Evolutionary conservation across 2,329 filamentous ascomycete genomes (phyloP).

Genomic region (Aspergillus felis): DNA sequence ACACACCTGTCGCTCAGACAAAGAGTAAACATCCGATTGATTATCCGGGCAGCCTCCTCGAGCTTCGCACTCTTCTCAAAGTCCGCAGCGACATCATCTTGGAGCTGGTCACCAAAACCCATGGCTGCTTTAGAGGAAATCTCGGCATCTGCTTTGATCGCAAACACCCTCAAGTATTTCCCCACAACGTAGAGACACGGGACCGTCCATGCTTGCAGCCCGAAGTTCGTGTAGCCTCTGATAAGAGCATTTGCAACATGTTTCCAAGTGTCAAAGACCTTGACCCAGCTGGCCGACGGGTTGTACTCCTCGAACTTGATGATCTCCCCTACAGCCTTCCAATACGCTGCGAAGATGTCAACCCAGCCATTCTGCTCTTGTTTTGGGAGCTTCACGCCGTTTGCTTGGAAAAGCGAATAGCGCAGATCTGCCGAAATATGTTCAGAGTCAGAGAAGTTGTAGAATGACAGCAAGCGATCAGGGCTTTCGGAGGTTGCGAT

Average conservation of each 20-base stretch:
- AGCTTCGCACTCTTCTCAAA: constrained; percentile 76
- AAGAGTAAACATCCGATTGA: constrained; percentile 88
- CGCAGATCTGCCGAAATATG: constrained; percentile 67
- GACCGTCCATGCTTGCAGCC: constrained; percentile 86
- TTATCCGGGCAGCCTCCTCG: constrained; percentile 82
- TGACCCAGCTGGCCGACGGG: constrained; percentile 64
- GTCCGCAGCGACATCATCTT: constrained; percentile 78
- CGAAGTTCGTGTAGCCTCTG: constrained; percentile 71
- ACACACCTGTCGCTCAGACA: constrained; percentile 83
- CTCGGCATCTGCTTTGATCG: constrained; percentile 83
- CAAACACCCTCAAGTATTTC: constrained; percentile 81
- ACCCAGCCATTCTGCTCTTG: constrained; percentile 77
- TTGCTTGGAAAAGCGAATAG: constrained; percentile 63
- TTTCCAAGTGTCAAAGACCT: constrained; percentile 84
- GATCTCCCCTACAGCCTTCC: constrained; percentile 75
- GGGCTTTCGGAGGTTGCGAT: constrained; percentile 60
- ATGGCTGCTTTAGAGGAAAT: constrained; percentile 46
- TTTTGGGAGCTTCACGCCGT: constrained; percentile 53
- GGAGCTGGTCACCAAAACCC: constrained; percentile 52
- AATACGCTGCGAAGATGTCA: constrained; percentile 78
- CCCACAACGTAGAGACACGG: constrained; percentile 84
- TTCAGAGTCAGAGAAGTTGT: constrained; percentile 64
- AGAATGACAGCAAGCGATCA: constrained; percentile 65
- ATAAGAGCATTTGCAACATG: constrained; percentile 73
- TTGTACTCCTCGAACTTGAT: constrained; percentile 59